Evolutionary conservation across 2,329 filamentous ascomycete genomes (phyloP).

Genomic region (Monosporascus ibericus): DNA sequence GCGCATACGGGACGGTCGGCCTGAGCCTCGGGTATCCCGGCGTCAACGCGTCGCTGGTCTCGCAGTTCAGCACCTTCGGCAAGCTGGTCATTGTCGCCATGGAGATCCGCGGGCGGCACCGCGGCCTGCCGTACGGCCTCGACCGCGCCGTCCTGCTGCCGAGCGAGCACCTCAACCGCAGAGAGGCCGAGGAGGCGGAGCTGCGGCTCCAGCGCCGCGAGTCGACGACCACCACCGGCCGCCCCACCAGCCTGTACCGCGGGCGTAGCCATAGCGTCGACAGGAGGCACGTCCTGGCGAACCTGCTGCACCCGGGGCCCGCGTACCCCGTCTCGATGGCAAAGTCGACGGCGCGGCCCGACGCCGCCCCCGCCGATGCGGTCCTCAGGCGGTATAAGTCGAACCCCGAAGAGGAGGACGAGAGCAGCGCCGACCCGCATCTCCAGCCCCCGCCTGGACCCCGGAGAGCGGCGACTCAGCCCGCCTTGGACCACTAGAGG

Average conservation of each 20-base stretch:
- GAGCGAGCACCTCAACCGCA: constrained; percentile 48
- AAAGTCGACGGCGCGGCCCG: constrained; percentile 8
- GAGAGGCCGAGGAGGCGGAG: constrained; percentile 44
- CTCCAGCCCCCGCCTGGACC: not conserved
- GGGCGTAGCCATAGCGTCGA: constrained; percentile 24
- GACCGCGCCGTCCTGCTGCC: constrained; percentile 56
- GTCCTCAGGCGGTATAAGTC: constrained; percentile 14
- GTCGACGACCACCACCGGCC: constrained; percentile 19
- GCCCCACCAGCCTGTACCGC: constrained; percentile 14
- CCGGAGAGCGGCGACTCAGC: constrained; percentile 19
- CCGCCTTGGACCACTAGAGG: constrained; percentile 17
- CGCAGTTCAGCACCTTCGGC: constrained; percentile 69
- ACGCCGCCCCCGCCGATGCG: constrained; percentile 7
- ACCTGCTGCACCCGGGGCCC: constrained; percentile 25
- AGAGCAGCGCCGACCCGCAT: constrained; percentile 8
- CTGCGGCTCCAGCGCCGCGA: constrained; percentile 27
- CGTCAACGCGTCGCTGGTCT: constrained; percentile 74
- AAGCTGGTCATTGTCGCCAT: constrained; percentile 65
- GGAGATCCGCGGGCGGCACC: constrained; percentile 64
- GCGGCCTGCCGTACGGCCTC: constrained; percentile 61
- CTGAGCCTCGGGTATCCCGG: constrained; percentile 76
- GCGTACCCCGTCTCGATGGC: constrained; percentile 14
- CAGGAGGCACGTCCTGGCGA: constrained; percentile 17
- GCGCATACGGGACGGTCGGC: constrained; percentile 90
- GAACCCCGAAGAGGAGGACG: constrained; percentile 11